Evolutionary conservation across 2,329 filamentous ascomycete genomes (phyloP).

Genomic region (Zymoseptoria crescenta): DNA sequence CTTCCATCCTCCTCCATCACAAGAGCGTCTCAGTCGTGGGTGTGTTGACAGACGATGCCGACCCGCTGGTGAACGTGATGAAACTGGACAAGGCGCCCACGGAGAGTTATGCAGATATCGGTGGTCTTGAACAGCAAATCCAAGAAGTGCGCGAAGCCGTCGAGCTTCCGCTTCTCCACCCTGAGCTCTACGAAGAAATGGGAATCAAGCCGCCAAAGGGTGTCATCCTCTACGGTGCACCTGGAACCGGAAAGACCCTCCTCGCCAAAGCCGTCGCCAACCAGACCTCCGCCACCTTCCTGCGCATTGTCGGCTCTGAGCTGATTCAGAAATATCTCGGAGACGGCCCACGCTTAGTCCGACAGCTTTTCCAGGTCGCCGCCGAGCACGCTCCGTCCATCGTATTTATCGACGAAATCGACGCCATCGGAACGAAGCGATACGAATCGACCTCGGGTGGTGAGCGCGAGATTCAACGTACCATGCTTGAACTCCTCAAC

Average conservation of each 20-base stretch:
- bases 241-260: slow-evolving; percentile 92
- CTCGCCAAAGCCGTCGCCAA: slow-evolving; percentile 96
- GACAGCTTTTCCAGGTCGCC: slow-evolving; percentile 92
- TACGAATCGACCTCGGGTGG: slow-evolving; percentile 97
- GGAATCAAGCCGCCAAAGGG: slow-evolving; percentile 99
- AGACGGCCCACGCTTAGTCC: slow-evolving; percentile 87
- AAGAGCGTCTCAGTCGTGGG: slow-evolving; percentile 98
- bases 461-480: slow-evolving; percentile 94
- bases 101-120: slow-evolving; percentile 97
- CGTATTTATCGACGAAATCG: slow-evolving; percentile 98
- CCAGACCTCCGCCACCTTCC: slow-evolving; percentile 96
- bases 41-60: slow-evolving; percentile 90
- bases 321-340: slow-evolving; percentile 98
- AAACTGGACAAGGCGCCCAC: slow-evolving; percentile 98
- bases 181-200: slow-evolving; percentile 99
- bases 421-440: slow-evolving; percentile 96
- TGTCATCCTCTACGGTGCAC: slow-evolving; percentile 96
- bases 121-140: slow-evolving; percentile 88
- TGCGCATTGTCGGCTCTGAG: slow-evolving; percentile 94
- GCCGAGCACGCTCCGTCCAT: slow-evolving; percentile 95
- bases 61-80: slow-evolving; percentile 95
- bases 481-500: slow-evolving; percentile 96
- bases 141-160: slow-evolving; percentile 97
- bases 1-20: slow-evolving; percentile 90
- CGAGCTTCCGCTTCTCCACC: slow-evolving; percentile 87